Evolutionary conservation across 2,329 filamentous ascomycete genomes (phyloP), one percentile per base, ranked within the genome.

Genomic region (Colletotrichum liaoningense): DNA sequence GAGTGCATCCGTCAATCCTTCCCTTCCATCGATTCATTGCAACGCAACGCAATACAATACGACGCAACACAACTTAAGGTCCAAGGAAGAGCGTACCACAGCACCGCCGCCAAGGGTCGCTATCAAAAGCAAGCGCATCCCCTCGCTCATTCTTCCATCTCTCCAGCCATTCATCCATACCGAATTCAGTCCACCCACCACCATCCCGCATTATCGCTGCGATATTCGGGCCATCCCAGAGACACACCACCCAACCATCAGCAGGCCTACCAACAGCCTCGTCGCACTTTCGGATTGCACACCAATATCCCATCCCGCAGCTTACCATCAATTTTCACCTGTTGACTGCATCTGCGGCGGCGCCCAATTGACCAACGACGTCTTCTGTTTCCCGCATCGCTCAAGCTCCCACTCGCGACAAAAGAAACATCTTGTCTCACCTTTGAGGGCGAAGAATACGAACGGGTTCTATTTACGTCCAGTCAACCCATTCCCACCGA

Each of bases 341-440:
- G 7, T n/a, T 33, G 22, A 24, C 9, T 26, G 24, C 38, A 62
- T 62, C 58, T 46, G 58, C 38, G n/a, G 42, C 58, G 5, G 22
- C 14, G 26, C 26, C 14, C 55, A n/a, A 46, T 60, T 60, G 58
- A 46, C 58, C 58, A 60, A 60, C 58, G 22, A 60, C 16, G 26
- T 19, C 33, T 22, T 46, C 58, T 28, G 35, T 14, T 46, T 7
- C 58, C 30, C 16, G 22, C n/a, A 16, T 26, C 19, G 35, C 58
- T 8, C 35, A 46, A 46, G 58, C 38, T 26, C 46, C 16, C 16
- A 24, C 19, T 42, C 38, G 9, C 22, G 24, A 62, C 58, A n/a
- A 62, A 46, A 60, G 38, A n/a, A 62, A 19, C 8, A 42, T 12
- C 24, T 62, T 46, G 58, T 62, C 42, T 62, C 58, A 62, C 35